phyloP scores from a whole-genome alignment of 208 protist genomes.

The Naegleria fowleri region DNA sequence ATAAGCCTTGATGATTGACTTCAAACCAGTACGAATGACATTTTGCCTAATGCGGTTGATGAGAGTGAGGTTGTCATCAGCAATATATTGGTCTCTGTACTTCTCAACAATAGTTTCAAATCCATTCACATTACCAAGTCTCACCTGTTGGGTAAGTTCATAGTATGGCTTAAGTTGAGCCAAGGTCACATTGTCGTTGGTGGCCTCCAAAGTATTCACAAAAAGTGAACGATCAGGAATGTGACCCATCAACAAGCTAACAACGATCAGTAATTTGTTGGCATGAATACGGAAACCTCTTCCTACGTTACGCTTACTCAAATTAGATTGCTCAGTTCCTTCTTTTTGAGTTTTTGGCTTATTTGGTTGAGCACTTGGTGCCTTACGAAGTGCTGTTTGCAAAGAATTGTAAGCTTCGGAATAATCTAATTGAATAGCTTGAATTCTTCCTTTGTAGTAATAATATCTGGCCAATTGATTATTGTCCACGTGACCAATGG shows the following conservation, averaged over 20 bases:
- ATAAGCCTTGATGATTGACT: slow-evolving; percentile 91
- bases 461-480: slow-evolving; percentile 60
- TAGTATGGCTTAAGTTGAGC: slow-evolving; percentile 81
- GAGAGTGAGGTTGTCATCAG: slow-evolving; percentile 88
- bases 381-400: slow-evolving; percentile 88
- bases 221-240: slow-evolving; percentile 76
- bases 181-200: slow-evolving; percentile 56
- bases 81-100: slow-evolving; percentile 74
- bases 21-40: slow-evolving; percentile 94
- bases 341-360: neutral
- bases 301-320: slow-evolving; percentile 46
- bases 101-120: slow-evolving; percentile 86
- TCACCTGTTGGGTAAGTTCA: slow-evolving; percentile 83
- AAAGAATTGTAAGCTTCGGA: slow-evolving; percentile 81
- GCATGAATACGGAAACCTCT: slow-evolving; percentile 81
- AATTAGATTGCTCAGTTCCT: neutral
- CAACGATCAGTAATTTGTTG: slow-evolving; percentile 87
- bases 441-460: slow-evolving; percentile 89
- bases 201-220: slow-evolving; percentile 50
- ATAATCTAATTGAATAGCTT: slow-evolving; percentile 92
- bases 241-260: slow-evolving; percentile 92
- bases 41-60: slow-evolving; percentile 91
- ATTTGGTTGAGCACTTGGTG: slow-evolving; percentile 60
- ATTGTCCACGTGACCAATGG: slow-evolving; percentile 21
- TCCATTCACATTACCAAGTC: slow-evolving; percentile 81